Base-by-base conservation (phyloP, 2,329 filamentous ascomycete genomes). In the Microsporum audouinii region DNA sequence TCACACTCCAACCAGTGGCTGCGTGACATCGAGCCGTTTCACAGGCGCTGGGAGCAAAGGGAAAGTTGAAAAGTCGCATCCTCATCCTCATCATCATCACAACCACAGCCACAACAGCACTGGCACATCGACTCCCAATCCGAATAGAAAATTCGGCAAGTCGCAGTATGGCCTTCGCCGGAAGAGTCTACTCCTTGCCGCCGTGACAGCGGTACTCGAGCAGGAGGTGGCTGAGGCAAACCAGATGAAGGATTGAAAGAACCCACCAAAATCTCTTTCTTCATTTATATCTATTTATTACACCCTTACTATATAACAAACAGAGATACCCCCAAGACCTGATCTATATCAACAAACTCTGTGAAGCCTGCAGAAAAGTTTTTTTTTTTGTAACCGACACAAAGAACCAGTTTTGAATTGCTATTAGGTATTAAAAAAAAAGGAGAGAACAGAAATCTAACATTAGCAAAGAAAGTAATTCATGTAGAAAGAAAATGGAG, bases 161-260 rank as follows among this genome's bases (percentile, higher is more conserved):
- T 59, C 53, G 12, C 55, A 60, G 2, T 61, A 39, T 14, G 62
- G 62, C 3, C 61, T 66, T 17, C 63, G 65, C 7, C 61, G 65
- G 33, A 64, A 60, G 59, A 66, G 65, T 31, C 38, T 66, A 12
- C 62, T 66, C 2, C 51, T 66, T 10, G 65, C 63, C 31, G 65
- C 65, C n/a, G 63, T 66, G 12, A 60, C 63, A 0, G 65, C 65
- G 5, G 64, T 62, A 10, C 59, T 63, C 8, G 63, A 65, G 59
- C 62, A 58, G 31, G 65, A 65, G 49, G 47, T 56, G 10, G 36
- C 31, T 23, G 55, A 34, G 23, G 12, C 10, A 8, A 55, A 17
- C 31, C 31, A 17, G 51, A 33, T 39, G 47, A 41, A 33, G 23
- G 51, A 55, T 7, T 55, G 31, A 53, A 29, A 7, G n/a, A n/a